Conservation (phyloP, 768 basidiomycete genomes). For the Pleurotus cornucopiae region DNA sequence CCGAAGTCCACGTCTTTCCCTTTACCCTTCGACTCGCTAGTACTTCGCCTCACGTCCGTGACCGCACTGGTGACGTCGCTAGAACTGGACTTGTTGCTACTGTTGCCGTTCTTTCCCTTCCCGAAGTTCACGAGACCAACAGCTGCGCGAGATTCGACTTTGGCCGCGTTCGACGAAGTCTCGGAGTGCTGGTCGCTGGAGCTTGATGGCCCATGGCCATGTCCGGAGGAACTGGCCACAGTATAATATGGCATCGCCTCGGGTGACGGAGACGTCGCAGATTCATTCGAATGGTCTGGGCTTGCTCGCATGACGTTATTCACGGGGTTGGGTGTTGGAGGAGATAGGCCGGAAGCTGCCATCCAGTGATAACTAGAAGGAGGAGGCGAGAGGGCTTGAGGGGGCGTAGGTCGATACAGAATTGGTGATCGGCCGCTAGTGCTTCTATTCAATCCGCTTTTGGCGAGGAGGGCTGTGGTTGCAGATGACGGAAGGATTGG, state of each 20-base stretch:
- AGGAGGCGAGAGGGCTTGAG: neutral
- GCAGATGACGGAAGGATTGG: neutral
- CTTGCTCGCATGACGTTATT: neutral
- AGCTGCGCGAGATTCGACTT: neutral
- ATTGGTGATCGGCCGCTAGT: neutral
- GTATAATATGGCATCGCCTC: neutral
- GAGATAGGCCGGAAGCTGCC: neutral
- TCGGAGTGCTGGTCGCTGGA: neutral
- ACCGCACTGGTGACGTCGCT: neutral
- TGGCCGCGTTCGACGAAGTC: neutral
- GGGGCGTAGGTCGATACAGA: neutral
- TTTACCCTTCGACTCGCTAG: neutral
- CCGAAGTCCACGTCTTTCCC: neutral
- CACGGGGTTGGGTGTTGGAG: no score
- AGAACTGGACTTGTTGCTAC: neutral
- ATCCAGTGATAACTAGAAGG: slow-evolving; percentile 1
- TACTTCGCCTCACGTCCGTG: neutral
- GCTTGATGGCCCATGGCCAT: neutral
- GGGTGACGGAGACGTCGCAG: neutral
- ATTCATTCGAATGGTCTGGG: neutral
- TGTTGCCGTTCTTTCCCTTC: neutral
- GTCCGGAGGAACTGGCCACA: neutral
- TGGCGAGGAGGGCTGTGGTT: neutral
- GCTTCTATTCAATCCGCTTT: neutral
- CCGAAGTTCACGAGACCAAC: neutral